Conservation (phyloP, 371 early-diverging fungal species). For the Zychaea mexicana region DNA sequence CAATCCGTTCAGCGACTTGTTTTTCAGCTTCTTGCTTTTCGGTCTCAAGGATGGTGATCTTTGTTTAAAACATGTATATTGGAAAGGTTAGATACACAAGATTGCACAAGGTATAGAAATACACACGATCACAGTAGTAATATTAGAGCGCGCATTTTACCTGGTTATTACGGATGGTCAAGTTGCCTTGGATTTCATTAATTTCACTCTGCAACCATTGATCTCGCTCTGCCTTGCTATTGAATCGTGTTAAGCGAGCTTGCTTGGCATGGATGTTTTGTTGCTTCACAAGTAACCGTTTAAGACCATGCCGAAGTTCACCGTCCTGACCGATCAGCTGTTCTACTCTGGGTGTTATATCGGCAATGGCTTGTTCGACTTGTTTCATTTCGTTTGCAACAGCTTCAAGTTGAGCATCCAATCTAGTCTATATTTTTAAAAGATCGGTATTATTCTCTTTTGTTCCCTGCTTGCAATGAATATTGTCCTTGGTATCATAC, state of each 20-base stretch:
- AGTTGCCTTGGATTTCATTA: conserved; percentile 53
- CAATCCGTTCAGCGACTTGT: conserved; percentile 19
- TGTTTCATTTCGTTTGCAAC: conserved; percentile 60
- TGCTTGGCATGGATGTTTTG: conserved; percentile 79
- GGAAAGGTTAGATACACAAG: neutral
- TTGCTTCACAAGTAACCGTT: conserved; percentile 47
- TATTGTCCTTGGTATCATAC: too few relatives aligned
- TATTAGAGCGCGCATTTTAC: neutral
- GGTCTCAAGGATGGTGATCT: conserved; percentile 30
- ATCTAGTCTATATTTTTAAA: conserved; percentile 21
- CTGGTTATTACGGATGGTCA: conserved; percentile 55
- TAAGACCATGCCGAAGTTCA: conserved; percentile 14
- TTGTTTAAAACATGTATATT: neutral
- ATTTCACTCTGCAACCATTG: conserved; percentile 75
- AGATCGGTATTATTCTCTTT: too few relatives aligned
- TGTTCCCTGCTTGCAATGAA: too few relatives aligned
- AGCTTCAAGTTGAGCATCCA: conserved; percentile 42
- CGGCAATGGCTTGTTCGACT: conserved; percentile 57
- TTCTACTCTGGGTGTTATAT: conserved; percentile 56
- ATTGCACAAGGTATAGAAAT: too few relatives aligned
- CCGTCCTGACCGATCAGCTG: conserved; percentile 47
- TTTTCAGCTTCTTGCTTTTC: conserved; percentile 27
- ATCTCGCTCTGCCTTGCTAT: conserved; percentile 73
- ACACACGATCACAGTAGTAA: too few relatives aligned
- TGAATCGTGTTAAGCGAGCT: conserved; percentile 80